phyloP scores from a whole-genome alignment of 306 rosid genomes.

The Vicia sativa region DNA sequence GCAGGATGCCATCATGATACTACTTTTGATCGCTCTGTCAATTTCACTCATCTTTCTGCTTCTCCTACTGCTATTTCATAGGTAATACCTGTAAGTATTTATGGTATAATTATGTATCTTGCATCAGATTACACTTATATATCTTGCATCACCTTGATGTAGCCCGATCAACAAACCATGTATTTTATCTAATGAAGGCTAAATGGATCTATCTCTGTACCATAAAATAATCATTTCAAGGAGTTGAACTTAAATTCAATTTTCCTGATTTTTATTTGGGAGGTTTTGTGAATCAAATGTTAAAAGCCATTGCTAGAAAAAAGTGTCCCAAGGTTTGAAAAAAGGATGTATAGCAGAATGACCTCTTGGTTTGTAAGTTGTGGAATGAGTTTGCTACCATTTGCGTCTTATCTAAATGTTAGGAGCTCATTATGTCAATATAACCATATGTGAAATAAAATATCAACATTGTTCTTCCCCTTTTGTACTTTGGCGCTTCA shows the following conservation, averaged over 20 bases:
- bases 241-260: slow-evolving; percentile 12
- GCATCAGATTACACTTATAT: slow-evolving; percentile 35
- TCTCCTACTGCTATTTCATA: slow-evolving; percentile 81
- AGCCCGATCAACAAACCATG: not conserved
- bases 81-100: slow-evolving; percentile 50
- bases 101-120: slow-evolving; percentile 12
- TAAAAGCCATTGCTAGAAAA: slow-evolving; percentile 27
- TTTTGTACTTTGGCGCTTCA: slow-evolving; percentile 23
- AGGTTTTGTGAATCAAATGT: slow-evolving; percentile 4
- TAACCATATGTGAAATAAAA: slow-evolving; percentile 11
- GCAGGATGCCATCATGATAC: slow-evolving; percentile 79
- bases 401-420: slow-evolving; percentile 19
- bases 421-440: slow-evolving; percentile 18
- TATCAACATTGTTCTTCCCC: slow-evolving; percentile 4
- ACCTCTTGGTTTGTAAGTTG: slow-evolving; percentile 23
- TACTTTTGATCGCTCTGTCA: slow-evolving; percentile 64
- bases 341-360: not conserved
- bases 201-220: slow-evolving; percentile 17
- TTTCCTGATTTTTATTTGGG: slow-evolving; percentile 7
- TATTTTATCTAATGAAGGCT: slow-evolving; percentile 9
- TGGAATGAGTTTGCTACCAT: slow-evolving; percentile 11
- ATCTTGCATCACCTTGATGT: slow-evolving; percentile 26
- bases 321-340: slow-evolving; percentile 12
- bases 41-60: slow-evolving; percentile 69
- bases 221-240: slow-evolving; percentile 22